Evolutionary conservation across 345 rosid species (phyloP), one percentile per base, ranked within the genome.

Genomic region (Murraya paniculata): DNA sequence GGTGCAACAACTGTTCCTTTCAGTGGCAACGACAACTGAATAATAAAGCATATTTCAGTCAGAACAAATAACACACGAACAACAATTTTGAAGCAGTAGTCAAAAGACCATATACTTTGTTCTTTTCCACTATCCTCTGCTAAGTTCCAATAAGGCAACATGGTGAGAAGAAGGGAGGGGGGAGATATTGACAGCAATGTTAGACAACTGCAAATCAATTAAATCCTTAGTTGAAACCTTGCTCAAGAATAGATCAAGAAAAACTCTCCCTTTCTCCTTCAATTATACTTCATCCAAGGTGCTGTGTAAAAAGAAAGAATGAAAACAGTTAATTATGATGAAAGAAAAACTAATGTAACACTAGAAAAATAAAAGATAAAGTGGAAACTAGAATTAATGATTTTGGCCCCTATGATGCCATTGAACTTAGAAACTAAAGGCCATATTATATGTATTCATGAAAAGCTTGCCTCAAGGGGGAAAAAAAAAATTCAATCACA

Each of bases 1-100:
- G 98, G 98, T 35, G 98, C 98, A 81, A 95, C 97, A 72, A 93
- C 98, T 70, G 98, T 90, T 80, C 98, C 98, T 90, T 95, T 91
- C 85, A 95, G 75, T 64, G 93, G 87, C 86, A 93, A 81, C 0
- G 97, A 95, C 85, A 95, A 84, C 98, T 95, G 91, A 74, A 72
- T 50, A 74, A 58, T 38, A 80, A 72, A 79, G 41, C 25, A 83
- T 56, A 79, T 39, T 78, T 62, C 39, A 83, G 84, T 82, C 79
- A 81, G 86, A 77, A 77, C 19, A 27, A 50, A 76, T 58, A 81
- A n/a, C n/a, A 60, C 64, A 78, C 61, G 45, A 78, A 33, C 50
- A 73, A 53, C 9, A 71, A 64, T 39, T 36, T 38, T 75, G 64
- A 59, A 73, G 35, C 50, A 68, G 39, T 56, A 30, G 50, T 45